Evolutionary conservation across 306 rosid genomes (phyloP), one percentile per base, ranked within the genome.

Genomic region (Trichosanthes cucumerina): DNA sequence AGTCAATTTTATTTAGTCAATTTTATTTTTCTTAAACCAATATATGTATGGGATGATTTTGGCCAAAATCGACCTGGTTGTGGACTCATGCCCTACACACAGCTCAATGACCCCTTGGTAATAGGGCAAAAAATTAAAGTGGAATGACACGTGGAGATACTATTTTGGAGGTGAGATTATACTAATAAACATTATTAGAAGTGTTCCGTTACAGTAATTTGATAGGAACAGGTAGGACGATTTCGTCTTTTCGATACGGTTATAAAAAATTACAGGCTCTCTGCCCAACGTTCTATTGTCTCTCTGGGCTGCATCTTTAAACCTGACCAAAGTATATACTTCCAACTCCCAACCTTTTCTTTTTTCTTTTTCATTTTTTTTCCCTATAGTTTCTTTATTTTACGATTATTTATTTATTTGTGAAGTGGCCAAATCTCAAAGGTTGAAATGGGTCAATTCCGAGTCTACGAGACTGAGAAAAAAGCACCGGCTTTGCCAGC

Each of bases 261-360:
- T 75, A 74, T 53, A 56, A 69, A 56, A 69, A 79, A 39, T n/a
- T 33, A 36, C 44, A 78, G 74, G 90, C 91, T 78, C 95, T 81
- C 95, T 87, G 88, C 85, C 88, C 96, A 77, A 89, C 65, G 89
- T 21, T n/a, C 71, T 64, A 18, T 79, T 82, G 88, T 84, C 86
- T 73, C 83, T 85, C 82, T 82, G 75, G 34, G 80, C 80, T 78
- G 66, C 83, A 50, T 70, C 85, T 82, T 64, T 85, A 81, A 85
- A 44, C 81, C 79, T 69, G 73, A 38, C 71, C 76, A 31, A 56
- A 64, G 75, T 64, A 43, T 28, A 64, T 64, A 63, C 81, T 62
- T 33, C 81, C 50, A 78, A 78, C 46, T 23, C 57, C 63, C 18
- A 49, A 78, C 15, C 46, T 38, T 19, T 59, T n/a, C 26, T 31